phyloP scores from a whole-genome alignment of 2,329 filamentous ascomycete species.

The Emmonsia crescens region DNA sequence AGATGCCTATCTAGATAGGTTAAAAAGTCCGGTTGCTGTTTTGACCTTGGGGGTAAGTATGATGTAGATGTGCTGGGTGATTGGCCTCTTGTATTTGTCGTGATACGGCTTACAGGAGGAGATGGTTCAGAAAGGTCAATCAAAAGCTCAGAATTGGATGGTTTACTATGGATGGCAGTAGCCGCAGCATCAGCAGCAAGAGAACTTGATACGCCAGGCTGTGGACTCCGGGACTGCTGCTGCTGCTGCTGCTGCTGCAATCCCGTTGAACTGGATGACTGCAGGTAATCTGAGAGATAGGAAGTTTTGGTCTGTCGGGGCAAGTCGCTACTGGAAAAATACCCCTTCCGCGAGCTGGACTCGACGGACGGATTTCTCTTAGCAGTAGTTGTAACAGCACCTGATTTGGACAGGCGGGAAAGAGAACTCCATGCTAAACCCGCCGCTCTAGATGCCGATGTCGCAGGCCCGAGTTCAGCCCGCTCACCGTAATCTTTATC shows the following conservation, averaged over 20 bases:
- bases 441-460: conserved; percentile 49
- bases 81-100: conserved; percentile 16
- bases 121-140: conserved; percentile 7
- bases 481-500: background rate
- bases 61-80: conserved; percentile 15
- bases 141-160: conserved; percentile 2
- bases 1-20: conserved; percentile 27
- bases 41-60: conserved; percentile 28
- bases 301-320: conserved; percentile 1
- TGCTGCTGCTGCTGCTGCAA: conserved; percentile 8
- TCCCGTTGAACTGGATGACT: background rate
- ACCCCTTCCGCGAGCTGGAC: background rate
- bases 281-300: conserved; percentile 13
- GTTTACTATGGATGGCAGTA: conserved; percentile 6
- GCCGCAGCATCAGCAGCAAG: conserved; percentile 12
- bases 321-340: conserved; percentile 2
- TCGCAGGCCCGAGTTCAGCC: conserved; percentile 15
- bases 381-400: background rate
- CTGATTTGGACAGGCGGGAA: conserved; percentile 15
- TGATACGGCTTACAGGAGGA: conserved; percentile 13
- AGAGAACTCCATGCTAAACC: conserved; percentile 49
- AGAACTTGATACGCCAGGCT: background rate
- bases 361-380: background rate
- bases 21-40: conserved; percentile 27
- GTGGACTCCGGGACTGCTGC: conserved; percentile 9